These are phyloP conservation scores for Fusarium austroafricanum DNA, from an alignment of 2,329 filamentous ascomycete species.

Conservation along the genomic window DNA sequence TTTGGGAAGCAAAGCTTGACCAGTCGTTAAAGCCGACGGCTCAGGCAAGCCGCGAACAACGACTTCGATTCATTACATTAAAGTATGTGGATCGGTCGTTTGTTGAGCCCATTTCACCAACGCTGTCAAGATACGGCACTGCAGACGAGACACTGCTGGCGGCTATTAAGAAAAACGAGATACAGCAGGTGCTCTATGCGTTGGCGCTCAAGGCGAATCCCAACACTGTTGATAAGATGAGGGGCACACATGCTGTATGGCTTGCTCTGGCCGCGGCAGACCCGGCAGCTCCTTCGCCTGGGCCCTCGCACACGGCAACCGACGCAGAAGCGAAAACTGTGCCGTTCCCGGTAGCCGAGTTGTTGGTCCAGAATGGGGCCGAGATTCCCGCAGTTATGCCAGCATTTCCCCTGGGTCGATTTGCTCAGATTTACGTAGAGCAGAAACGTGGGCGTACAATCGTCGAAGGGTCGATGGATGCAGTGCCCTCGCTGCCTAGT, in stretches of 20 bases:
- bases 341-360: constrained; percentile 89
- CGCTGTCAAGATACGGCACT: constrained; percentile 79
- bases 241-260: constrained; percentile 89
- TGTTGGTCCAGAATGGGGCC: constrained; percentile 93
- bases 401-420: constrained; percentile 83
- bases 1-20: constrained; percentile 92
- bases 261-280: constrained; percentile 93
- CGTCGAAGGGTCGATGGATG: constrained; percentile 63
- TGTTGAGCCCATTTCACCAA: constrained; percentile 81
- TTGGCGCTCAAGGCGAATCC: constrained; percentile 88
- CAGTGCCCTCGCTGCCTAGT: constrained; percentile 69
- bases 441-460: constrained; percentile 70
- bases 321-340: constrained; percentile 64
- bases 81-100: constrained; percentile 91
- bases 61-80: constrained; percentile 92
- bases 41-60: constrained; percentile 86
- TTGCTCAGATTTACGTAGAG: constrained; percentile 86
- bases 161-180: constrained; percentile 95
- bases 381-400: constrained; percentile 82
- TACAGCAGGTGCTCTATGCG: constrained; percentile 91
- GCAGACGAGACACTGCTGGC: constrained; percentile 90
- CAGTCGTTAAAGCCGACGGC: constrained; percentile 77
- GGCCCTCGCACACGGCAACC: constrained; percentile 56
- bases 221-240: constrained; percentile 85
- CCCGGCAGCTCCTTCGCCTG: constrained; percentile 78